phyloP scores from a whole-genome alignment of 1,139 yeast genomes.

The Candida tropicalis region DNA sequence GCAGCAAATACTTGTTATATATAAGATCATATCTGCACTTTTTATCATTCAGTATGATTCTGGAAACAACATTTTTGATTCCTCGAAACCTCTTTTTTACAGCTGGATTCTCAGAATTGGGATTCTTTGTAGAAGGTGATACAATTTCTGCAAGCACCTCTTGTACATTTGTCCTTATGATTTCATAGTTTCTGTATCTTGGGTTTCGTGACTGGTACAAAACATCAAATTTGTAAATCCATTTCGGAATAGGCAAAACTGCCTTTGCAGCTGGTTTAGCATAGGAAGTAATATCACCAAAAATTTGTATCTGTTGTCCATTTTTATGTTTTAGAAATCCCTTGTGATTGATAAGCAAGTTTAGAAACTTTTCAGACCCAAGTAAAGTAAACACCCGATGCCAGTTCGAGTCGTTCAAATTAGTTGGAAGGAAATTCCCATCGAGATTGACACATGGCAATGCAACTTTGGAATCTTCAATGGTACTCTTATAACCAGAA shows the following conservation, averaged over 20 bases:
- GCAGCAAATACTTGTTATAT: slow-evolving; percentile 10
- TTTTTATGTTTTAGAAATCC: slow-evolving; percentile 23
- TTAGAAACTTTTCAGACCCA: slow-evolving; percentile 34
- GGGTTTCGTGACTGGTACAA: slow-evolving; percentile 1
- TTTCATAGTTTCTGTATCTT: slow-evolving; percentile 2
- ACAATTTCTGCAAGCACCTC: background rate
- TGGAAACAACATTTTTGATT: slow-evolving; percentile 8
- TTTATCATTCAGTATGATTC: slow-evolving; percentile 24
- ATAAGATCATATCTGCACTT: slow-evolving; percentile 23
- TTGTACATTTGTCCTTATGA: background rate
- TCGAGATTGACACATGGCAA: background rate
- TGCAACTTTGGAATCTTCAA: slow-evolving; percentile 7
- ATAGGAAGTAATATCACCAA: slow-evolving; percentile 28
- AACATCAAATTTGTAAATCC: slow-evolving; percentile 6
- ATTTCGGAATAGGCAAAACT: background rate
- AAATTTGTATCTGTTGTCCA: slow-evolving; percentile 31
- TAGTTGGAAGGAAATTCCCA: slow-evolving; percentile 6
- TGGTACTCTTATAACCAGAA: slow-evolving; percentile 29
- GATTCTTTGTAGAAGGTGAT: background rate
- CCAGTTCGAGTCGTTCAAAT: slow-evolving; percentile 28
- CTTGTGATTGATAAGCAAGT: slow-evolving; percentile 31
- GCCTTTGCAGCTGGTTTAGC: background rate
- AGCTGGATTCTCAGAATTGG: background rate
- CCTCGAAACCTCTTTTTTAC: slow-evolving; percentile 11
- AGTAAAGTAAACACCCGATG: slow-evolving; percentile 30